phyloP scores from a whole-genome alignment of 306 rosid genomes.

The Lablab purpureus region DNA sequence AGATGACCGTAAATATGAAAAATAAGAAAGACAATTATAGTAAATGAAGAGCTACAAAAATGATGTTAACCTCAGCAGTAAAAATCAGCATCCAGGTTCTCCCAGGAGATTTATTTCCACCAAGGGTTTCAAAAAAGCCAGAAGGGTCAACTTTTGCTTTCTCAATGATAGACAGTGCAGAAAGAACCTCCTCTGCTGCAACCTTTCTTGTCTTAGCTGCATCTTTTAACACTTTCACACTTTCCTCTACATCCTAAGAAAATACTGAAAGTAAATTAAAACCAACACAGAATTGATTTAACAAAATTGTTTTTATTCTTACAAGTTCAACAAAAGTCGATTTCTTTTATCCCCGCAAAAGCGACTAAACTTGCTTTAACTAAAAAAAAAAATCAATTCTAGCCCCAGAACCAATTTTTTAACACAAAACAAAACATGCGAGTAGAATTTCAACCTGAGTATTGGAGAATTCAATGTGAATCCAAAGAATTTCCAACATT shows the following conservation, averaged over 20 bases:
- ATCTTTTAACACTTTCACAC: conserved; percentile 77
- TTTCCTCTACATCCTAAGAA: conserved; percentile 76
- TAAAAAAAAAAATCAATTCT: not conserved
- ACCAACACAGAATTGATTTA: conserved; percentile 2
- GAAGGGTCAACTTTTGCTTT: conserved; percentile 82
- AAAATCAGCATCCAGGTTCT: conserved; percentile 97
- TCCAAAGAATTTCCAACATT: not conserved
- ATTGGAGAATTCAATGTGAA: not conserved
- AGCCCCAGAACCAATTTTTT: not conserved
- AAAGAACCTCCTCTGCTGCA: conserved; percentile 67
- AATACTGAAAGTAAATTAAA: conserved; percentile 31
- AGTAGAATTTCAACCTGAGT: too few species aligned
- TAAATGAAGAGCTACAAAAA: conserved; percentile 4
- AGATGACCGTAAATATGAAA: not conserved
- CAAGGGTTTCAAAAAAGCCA: conserved; percentile 76
- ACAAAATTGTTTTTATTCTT: too few species aligned
- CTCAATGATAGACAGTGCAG: conserved; percentile 80
- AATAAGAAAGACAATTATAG: conserved; percentile 11
- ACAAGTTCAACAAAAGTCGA: too few species aligned
- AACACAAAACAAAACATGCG: not conserved
- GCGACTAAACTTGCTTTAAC: too few species aligned
- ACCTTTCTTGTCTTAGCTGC: conserved; percentile 83
- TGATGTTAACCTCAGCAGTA: conserved; percentile 69
- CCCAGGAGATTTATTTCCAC: conserved; percentile 87
- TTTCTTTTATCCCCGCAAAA: too few species aligned